Evolutionary conservation across 2,329 filamentous ascomycete genomes (phyloP).

Genomic region (Fonsecaea multimorphosa): DNA sequence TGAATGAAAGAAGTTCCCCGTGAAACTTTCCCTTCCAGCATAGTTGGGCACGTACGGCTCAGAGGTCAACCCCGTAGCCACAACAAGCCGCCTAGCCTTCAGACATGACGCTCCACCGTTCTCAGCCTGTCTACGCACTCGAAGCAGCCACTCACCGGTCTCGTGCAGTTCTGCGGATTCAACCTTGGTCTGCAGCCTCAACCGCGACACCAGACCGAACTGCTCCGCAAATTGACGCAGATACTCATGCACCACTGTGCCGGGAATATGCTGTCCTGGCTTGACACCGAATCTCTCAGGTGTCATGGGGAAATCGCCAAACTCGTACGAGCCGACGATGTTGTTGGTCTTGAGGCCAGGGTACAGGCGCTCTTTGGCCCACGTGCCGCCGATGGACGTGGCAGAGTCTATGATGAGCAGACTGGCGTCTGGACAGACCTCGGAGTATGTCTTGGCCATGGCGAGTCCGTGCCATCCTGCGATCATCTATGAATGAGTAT

Average conservation of each 20-base stretch:
- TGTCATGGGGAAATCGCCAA: constrained; percentile 74
- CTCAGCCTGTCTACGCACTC: constrained; percentile 28
- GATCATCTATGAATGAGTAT: constrained; percentile 5
- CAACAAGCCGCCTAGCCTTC: constrained; percentile 59
- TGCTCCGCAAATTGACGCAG: constrained; percentile 61
- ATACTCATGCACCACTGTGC: constrained; percentile 62
- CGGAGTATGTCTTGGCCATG: constrained; percentile 66
- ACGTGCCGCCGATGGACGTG: constrained; percentile 69
- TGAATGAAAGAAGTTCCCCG: constrained; percentile 63
- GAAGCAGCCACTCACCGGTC: constrained; percentile 48
- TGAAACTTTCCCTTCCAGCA: constrained; percentile 58
- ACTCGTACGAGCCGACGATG: constrained; percentile 74
- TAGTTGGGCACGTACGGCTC: constrained; percentile 62
- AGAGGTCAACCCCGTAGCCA: constrained; percentile 68
- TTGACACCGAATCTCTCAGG: constrained; percentile 57
- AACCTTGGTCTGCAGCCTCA: constrained; percentile 61
- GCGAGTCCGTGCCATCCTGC: constrained; percentile 64
- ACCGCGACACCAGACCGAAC: constrained; percentile 57
- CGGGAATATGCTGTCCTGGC: constrained; percentile 65
- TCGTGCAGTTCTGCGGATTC: constrained; percentile 52
- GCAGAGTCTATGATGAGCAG: constrained; percentile 65
- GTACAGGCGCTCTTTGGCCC: constrained; percentile 70
- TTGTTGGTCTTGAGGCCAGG: constrained; percentile 76
- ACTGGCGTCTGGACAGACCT: constrained; percentile 63
- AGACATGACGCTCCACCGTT: constrained; percentile 33